Conservation (phyloP, 768 basidiomycete species). For the Naganishia randhawae region DNA sequence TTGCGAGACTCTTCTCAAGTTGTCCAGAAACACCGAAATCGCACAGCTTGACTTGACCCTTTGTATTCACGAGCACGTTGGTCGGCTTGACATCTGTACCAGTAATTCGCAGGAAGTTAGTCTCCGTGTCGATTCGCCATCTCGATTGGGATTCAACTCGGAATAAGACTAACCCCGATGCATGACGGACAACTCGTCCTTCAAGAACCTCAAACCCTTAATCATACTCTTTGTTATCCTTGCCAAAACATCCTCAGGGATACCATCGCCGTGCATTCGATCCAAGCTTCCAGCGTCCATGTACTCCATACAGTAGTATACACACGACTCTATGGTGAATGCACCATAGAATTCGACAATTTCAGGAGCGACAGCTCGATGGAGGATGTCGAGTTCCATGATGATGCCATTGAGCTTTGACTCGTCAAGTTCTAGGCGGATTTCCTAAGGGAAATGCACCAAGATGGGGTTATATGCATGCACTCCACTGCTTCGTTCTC, state of each 20-base stretch:
- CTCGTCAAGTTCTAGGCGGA: slow-evolving; percentile 89
- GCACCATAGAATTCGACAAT: slow-evolving; percentile 99
- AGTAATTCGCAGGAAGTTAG: not conserved
- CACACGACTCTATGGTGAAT: slow-evolving; percentile 99
- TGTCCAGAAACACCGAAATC: slow-evolving; percentile 99
- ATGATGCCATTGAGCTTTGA: slow-evolving; percentile 91
- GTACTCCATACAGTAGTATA: slow-evolving; percentile 99
- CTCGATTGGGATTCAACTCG: too few relatives aligned
- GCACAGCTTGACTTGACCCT: slow-evolving; percentile 87
- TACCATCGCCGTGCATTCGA: slow-evolving; percentile 62
- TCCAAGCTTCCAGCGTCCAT: slow-evolving; percentile 99
- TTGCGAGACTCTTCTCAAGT: slow-evolving; percentile 89
- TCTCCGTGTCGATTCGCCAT: slow-evolving; percentile 56
- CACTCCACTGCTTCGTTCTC: not conserved
- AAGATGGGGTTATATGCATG: not conserved
- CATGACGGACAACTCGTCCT: slow-evolving; percentile 87
- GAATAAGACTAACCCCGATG: slow-evolving; percentile 59
- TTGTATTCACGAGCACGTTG: slow-evolving; percentile 82
- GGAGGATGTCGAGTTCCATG: slow-evolving; percentile 97
- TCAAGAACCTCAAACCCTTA: slow-evolving; percentile 85
- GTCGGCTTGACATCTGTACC: slow-evolving; percentile 81
- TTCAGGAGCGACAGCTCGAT: slow-evolving; percentile 81
- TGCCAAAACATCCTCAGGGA: slow-evolving; percentile 74
- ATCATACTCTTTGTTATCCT: slow-evolving; percentile 79
- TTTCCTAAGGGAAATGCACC: slow-evolving; percentile 66